Base-by-base conservation (phyloP, 2,329 filamentous ascomycete genomes). In the Colletotrichum incanum region DNA sequence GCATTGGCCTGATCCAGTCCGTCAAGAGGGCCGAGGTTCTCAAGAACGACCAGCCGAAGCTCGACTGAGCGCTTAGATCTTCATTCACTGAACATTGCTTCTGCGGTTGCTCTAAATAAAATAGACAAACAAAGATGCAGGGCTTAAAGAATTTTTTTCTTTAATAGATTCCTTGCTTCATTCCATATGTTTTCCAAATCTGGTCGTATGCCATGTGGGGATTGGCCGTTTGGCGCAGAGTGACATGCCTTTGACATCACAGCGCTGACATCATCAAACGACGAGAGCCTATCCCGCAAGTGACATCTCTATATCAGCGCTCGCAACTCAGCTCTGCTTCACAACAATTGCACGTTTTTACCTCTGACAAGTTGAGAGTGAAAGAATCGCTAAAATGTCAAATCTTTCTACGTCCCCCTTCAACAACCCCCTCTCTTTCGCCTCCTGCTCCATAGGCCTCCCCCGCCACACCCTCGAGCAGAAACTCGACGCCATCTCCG, bases 401-500 rank as follows among this genome's bases (percentile, higher is more conserved):
- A n/a, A 49, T 37, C 49, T 12, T 14, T 20, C 45, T 39, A 68
- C 58, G 0, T 45, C 65, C 6, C 65, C 43, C 8, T 60, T 69
- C 54, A 16, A 31, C n/a, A 73, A 71, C 34, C 87, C 87, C 4
- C 80, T 85, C 23, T 87, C 86, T 67, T 89, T 89, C 74, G 89
- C 89, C 55, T 86, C 86, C 69, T 89, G 87, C 79, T 91, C 88
- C 9, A 86, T 91, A 31, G 78, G 78, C 63, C 74, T 79, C 7
- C 76, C 75, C 4, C 69, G 67, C 2, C 86, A 88, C 71, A 89
- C 86, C 1, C 85, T 93, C 0, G 88, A 88, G 49, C 83, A 88
- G 54, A 92, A 91, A 74, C 84, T 93, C 14, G 81, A 87, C 54
- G 90, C 90, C 52, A 90, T 94, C 75, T 84, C 90, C n/a, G 82